Evolutionary conservation across 129 eudicot species (phyloP), one percentile per base, ranked within the genome.

Genomic region (Flaveria trinervia): DNA sequence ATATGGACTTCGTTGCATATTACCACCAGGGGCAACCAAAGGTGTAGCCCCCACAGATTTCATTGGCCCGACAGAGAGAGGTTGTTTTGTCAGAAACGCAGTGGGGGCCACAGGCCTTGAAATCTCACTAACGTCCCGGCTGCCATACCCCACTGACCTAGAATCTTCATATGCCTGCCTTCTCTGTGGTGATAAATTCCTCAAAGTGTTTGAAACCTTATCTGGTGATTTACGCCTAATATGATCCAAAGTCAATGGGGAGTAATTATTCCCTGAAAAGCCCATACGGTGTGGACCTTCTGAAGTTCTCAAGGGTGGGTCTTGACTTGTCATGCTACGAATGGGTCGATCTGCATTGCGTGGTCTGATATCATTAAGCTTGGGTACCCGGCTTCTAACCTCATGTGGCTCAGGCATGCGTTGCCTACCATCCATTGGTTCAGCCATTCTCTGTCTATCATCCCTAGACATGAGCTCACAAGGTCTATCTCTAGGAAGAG

Each of bases 201-300:
- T 85, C 26, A 86, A 80, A 74, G 72, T 77, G 60, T 71, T 70
- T 68, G 76, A 55, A 61, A 73, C 73, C 56, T 81, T 80, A 78
- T 86, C 96, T 0, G 97, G 92, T 68, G 98, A 87, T 87, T 89
- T 89, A 74, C 78, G 87, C 82, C 96, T 85, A 45, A 93, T 68
- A 48, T 85, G 83, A 45, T 90, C 96, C 86, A 87, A 73, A 11
- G 87, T 81, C 98, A 92, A 90, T 1, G 92, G 86, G 66, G 97
- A 85, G 80, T 82, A 82, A 36, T 89, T 73, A 84, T 52, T 75
- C 70, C 85, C 81, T 28, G 79, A 70, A 4, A 80, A 67, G 30
- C 77, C 88, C 85, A 74, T 25, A 67, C 76, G 81, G 46, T 84
- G 79, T 7, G 82, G 80, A 62, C 75, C 80, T 80, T 78, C 87